phyloP scores from a whole-genome alignment of 768 basidiomycete genomes.

The Rhodotorula toruloides region DNA sequence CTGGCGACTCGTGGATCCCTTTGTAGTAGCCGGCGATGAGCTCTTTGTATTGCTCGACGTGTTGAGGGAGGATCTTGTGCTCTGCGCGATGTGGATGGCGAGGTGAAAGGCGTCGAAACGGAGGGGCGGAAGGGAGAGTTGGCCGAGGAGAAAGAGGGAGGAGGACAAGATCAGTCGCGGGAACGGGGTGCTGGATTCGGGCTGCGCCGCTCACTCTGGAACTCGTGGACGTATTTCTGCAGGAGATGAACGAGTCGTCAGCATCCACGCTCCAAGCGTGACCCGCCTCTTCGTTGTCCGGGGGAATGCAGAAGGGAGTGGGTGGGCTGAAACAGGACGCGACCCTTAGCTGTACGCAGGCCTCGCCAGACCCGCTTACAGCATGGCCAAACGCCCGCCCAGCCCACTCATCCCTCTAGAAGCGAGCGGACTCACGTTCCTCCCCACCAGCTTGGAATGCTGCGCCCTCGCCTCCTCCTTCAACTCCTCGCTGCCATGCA shows the following conservation, averaged over 20 bases:
- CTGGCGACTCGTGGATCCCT: constrained; percentile 66
- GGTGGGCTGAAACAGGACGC: too few relatives aligned
- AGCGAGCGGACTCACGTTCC: constrained; percentile 52
- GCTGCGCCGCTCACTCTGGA: constrained; percentile 61
- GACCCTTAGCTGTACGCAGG: background rate
- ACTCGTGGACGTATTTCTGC: constrained; percentile 87
- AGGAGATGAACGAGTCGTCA: background rate
- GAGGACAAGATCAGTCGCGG: background rate
- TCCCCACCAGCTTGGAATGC: constrained; percentile 80
- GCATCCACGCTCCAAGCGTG: background rate
- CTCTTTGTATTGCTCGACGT: constrained; percentile 73
- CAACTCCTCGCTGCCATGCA: constrained; percentile 91
- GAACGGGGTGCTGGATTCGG: background rate
- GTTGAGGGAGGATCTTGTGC: constrained; percentile 78
- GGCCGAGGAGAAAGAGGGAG: background rate
- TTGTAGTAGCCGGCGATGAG: constrained; percentile 83
- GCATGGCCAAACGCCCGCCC: too few relatives aligned
- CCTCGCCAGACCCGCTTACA: background rate
- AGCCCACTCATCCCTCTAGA: background rate
- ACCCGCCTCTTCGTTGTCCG: background rate
- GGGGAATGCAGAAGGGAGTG: too few relatives aligned
- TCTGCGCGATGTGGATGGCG: constrained; percentile 52
- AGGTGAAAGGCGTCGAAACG: background rate
- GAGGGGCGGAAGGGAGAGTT: constrained; percentile 1
- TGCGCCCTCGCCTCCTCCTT: constrained; percentile 71